A percentile compares a stretch with the other conserved stretches of the same genome.
phyloP scores from a whole-genome alignment of 345 rosid genomes.

The Firmiana major region DNA sequence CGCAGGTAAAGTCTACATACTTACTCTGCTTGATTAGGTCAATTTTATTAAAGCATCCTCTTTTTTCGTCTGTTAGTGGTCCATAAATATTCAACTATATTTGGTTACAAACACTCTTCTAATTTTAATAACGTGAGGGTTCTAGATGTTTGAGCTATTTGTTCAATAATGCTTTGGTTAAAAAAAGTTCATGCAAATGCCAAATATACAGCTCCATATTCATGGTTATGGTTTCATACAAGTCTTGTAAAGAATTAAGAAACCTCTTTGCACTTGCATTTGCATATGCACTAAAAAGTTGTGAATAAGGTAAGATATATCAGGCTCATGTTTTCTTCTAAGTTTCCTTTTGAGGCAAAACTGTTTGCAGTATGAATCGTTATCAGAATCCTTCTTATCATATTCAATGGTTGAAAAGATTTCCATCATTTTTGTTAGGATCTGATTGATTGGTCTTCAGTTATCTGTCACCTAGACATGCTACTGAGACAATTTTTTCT shows the following conservation, averaged over 20 bases:
- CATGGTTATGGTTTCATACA: background rate
- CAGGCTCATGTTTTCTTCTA: background rate
- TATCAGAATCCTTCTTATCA: background rate
- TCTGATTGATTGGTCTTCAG: background rate
- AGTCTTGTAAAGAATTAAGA: background rate
- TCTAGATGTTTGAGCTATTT: background rate
- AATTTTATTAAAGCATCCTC: background rate
- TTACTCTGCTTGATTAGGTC: background rate
- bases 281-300: background rate
- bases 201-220: background rate
- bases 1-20: constrained; percentile 44
- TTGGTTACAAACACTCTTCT: background rate
- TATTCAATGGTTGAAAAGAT: background rate
- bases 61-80: background rate
- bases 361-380: background rate
- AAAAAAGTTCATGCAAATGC: background rate
- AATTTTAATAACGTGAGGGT: background rate
- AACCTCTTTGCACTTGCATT: background rate
- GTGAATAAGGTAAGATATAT: background rate
- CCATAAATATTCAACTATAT: background rate
- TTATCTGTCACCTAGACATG: background rate
- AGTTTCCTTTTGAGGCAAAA: background rate
- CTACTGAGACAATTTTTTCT: background rate
- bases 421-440: background rate
- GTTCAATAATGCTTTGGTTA: background rate